Base-by-base conservation (phyloP, 345 rosid species). In the Nasturtium officinale region DNA sequence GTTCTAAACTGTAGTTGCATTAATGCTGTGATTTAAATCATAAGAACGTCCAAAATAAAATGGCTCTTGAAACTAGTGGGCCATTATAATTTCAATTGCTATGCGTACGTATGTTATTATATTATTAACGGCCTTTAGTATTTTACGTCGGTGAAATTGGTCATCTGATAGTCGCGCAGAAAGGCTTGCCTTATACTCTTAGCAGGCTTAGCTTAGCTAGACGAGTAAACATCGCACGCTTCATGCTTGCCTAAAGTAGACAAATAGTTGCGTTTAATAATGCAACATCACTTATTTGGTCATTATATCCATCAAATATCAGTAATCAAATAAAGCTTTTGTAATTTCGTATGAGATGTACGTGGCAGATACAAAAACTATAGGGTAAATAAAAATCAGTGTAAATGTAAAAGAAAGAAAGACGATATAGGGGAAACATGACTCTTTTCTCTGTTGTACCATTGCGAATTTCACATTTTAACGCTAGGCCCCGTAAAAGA, bases 401-500 rank as follows among this genome's bases (percentile, higher is more conserved):
- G 20, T 46, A 45, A 16, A n/a, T 45, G 21, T 46, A 46, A 47
- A 47, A 47, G 52, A 47, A 46, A 46, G 21, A 17, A 17, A 16
- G 20, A 46, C 10, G 4, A 7, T 15, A 8, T 16, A 16, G 9
- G 21, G 10, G 51, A 13, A 50, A 52, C 1, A 33, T 21, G 10
- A 35, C 48, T 33, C 17, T 47, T 23, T 33, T 42, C 2, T 33
- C 62, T 54, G 40, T 1, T 35, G 73, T 56, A 30, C 43, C 21
- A 28, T 28, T 28, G 32, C 11, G 30, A 42, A 56, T 2, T 55
- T 18, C 16, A 70, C 67, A 59, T 37, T 47, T 18, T 29, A 61
- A 71, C 13, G 60, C 40, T 12, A 60, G 40, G 29, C 29, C 59
- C 75, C 29, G 9, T 48, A 48, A 70, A 38, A 10, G 59, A 50